Base-by-base conservation (phyloP, 371 early-diverging fungal species). In the Furculomyces boomerangus region DNA sequence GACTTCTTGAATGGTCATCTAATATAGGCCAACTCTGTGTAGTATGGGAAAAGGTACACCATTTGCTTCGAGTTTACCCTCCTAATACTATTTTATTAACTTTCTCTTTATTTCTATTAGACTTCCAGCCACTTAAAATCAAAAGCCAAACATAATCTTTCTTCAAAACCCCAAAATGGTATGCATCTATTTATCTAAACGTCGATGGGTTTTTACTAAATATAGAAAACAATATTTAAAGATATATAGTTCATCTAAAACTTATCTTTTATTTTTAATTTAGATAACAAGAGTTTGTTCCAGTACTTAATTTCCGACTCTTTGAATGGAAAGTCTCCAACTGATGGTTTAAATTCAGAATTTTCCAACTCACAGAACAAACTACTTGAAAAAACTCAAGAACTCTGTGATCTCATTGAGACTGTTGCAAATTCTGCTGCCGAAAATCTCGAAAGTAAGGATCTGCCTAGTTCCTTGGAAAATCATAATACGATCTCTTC, bases 1-100 rank as follows among this genome's bases (percentile, higher is more conserved):
- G 67, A 47, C 72, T 75, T 29, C 54, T 60, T 3, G 59, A 28
- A 47, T 68, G 68, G 65, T 56, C 58, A 18, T 45, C 53, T 35
- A 54, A 57, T 28, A 64, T 68, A 35, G 55, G 62, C 46, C 28
- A 65, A 2, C 52, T 68, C 18, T 68, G 68, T 49, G 20, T 25
- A 20, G 39, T 56, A 43, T 68, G 69, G 69, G 69, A 68, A 46
- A 44, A 44, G 25, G 68, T 61, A 55, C 8, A 16, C 5, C 43
- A n/a, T n/a, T 43, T 43, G 10, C 20, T 20, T 43, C 10, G 5
- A 8, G 10, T 43, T 43, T 43, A 13, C 22, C 10, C 22, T 43
- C 22, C 22, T 10, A 43, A n/a, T 3, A 5, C 35, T 10, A 7
- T 35, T 10, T 16, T 43, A 43, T 16, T 22, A n/a, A 20, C 3